Evolutionary conservation across 2,329 filamentous ascomycete genomes (phyloP), one percentile per base, ranked within the genome.

Genomic region (Neocucurbitaria cava): DNA sequence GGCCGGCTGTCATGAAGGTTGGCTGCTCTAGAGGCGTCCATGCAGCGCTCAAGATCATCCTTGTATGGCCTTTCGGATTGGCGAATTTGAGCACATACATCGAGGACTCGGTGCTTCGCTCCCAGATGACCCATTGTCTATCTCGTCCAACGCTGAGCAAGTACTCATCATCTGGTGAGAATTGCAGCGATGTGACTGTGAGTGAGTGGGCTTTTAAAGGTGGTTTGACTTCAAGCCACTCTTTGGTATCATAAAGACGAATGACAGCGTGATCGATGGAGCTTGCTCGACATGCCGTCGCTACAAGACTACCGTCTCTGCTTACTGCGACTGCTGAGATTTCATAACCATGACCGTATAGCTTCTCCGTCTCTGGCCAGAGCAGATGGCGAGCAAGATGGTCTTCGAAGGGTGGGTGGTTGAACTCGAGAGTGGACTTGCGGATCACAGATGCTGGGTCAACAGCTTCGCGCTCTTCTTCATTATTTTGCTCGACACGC

Each of bases 331-430:
- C 85, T 33, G 91, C 90, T 1, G 92, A 96, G 45, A 99, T 94
- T 76, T 99, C 95, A 77, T 97, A 97, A 26, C 95, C 95, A 77
- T 99, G 95, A 1, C 95, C 95, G 77, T 99, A 99, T 1, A 99
- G 84, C 79, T 99, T 99, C 76, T 99, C 95, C 6, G 87, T 87
- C 73, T 99, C 95, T 3, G 95, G 95, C 92, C 93, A 99, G 28
- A 99, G 86, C 0, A 95, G 96, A 74, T 96, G 88, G 8, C 93
- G 87, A 21, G 92, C 89, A 2, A 99, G 85, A 49, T 91, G 89
- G 74, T 98, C 95, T 76, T 99, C 95, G 31, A 92, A 83, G 0
- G 95, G 94, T 10, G 95, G 93, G 61, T 90, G 87, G 38, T 85
- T 77, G 47, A 89, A 82, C 39, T 88, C 83, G 7, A 92, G 79